These are phyloP conservation scores for Hibiscus tridactylites DNA, from an alignment of 345 rosid genomes.

Conservation along the genomic window DNA sequence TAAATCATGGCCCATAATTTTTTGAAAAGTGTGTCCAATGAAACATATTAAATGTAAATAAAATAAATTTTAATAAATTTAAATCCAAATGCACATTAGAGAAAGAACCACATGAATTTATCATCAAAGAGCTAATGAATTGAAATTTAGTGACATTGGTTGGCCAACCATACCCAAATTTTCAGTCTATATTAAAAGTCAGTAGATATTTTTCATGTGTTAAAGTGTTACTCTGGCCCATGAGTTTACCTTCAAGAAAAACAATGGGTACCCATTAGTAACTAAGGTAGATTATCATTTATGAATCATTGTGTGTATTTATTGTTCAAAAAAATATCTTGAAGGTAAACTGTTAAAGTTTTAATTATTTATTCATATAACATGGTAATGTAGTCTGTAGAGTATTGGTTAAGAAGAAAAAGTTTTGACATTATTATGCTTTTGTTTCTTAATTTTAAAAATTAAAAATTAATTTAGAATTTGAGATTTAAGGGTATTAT, in stretches of 20 bases:
- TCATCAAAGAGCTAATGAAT: not conserved
- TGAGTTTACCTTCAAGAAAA: not conserved
- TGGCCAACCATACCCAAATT: not conserved
- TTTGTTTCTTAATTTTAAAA: no score
- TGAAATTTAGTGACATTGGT: not conserved
- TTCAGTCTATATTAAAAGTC: not conserved
- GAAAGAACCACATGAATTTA: not conserved
- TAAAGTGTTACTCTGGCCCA: not conserved
- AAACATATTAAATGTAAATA: not conserved
- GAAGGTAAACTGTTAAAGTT: no score
- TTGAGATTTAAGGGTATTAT: no score
- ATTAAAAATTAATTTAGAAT: no score
- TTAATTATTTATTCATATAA: no score
- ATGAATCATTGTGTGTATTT: no score
- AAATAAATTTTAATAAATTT: not conserved
- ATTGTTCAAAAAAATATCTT: no score
- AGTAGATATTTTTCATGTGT: not conserved
- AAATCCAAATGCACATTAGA: not conserved
- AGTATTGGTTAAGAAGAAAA: no score
- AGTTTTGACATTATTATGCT: no score
- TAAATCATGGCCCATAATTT: not conserved
- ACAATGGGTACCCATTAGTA: constrained; percentile 8
- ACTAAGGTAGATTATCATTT: no score
- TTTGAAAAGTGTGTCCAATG: no score
- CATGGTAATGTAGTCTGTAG: no score